These are phyloP conservation scores for Fusarium vanettenii DNA, from an alignment of 2,329 filamentous ascomycete species.

Conservation along the genomic window DNA sequence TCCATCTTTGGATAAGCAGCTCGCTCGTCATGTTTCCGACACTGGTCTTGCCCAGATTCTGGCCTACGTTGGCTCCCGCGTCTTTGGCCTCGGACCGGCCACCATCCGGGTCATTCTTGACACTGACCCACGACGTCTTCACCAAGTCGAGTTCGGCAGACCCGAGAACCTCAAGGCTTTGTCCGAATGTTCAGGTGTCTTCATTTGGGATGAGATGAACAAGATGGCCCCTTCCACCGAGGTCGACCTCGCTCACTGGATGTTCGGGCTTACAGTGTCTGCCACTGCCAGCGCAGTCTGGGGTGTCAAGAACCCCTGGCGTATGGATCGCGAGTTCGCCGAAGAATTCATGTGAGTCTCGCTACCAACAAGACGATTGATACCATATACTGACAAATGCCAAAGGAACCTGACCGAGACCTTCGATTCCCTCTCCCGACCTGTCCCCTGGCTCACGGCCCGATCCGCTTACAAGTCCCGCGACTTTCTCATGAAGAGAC, in stretches of 20 bases:
- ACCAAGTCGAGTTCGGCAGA: constrained; percentile 43
- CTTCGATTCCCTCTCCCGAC: constrained; percentile 45
- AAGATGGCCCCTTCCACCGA: constrained; percentile 32
- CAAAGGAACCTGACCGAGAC: constrained; percentile 44
- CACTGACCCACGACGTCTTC: constrained; percentile 43
- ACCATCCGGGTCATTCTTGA: constrained; percentile 41
- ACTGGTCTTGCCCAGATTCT: constrained; percentile 47
- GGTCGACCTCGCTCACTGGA: constrained; percentile 42
- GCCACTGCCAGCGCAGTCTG: constrained; percentile 48
- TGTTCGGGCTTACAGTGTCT: constrained; percentile 45
- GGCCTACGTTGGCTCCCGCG: constrained; percentile 43
- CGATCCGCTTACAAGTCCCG: constrained; percentile 42
- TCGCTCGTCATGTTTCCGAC: constrained; percentile 44
- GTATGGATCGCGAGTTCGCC: constrained; percentile 45
- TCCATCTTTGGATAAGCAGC: constrained; percentile 43
- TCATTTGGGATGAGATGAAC: constrained; percentile 32
- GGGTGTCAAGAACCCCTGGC: constrained; percentile 47
- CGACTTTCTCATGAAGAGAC: constrained; percentile 37
- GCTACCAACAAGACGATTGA: accelerated
- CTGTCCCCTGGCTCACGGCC: constrained; percentile 42
- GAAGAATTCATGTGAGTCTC: constrained; percentile 45
- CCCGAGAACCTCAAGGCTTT: constrained; percentile 37
- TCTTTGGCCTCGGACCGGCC: constrained; percentile 40
- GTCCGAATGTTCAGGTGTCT: constrained; percentile 37
- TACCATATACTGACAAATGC: constrained; percentile 5